phyloP scores from a whole-genome alignment of 441 rosid genomes.

The Croton setiger region DNA sequence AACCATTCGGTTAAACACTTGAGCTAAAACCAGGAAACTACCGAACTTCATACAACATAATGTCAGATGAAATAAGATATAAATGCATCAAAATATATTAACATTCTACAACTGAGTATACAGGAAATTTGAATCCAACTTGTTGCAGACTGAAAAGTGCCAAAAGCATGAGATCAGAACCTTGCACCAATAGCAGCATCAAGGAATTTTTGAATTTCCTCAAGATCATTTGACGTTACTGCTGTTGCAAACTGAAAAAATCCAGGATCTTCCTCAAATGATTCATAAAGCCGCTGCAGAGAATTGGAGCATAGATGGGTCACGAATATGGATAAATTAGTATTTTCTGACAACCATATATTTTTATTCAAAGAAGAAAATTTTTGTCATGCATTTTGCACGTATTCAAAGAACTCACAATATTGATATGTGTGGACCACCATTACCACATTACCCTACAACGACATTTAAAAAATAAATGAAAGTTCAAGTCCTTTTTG shows the following conservation, averaged over 20 bases:
- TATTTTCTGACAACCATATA: constrained; percentile 8
- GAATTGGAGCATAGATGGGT: constrained; percentile 12
- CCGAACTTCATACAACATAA: not conserved
- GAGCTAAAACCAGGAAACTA: not conserved
- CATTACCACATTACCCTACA: not conserved
- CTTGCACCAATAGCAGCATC: constrained; percentile 81
- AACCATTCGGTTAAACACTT: not conserved
- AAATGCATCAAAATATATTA: not conserved
- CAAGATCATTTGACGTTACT: constrained; percentile 76
- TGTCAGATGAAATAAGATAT: not conserved
- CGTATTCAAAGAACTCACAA: not conserved
- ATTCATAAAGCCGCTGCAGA: constrained; percentile 63
- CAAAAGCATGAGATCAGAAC: constrained; percentile 37
- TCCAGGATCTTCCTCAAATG: constrained; percentile 83
- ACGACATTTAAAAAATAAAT: not conserved
- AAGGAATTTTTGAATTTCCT: constrained; percentile 88
- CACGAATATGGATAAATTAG: constrained; percentile 5
- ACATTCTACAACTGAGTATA: not conserved
- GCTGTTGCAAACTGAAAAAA: constrained; percentile 85
- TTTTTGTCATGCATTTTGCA: not conserved
- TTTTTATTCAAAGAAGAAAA: constrained; percentile 3
- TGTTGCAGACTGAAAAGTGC: constrained; percentile 19
- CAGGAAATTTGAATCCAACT: not conserved
- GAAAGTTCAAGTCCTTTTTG: not conserved
- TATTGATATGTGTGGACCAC: not conserved